Conservation (phyloP, 352 stramenopile species). For the Phytophthora pistaciae region DNA sequence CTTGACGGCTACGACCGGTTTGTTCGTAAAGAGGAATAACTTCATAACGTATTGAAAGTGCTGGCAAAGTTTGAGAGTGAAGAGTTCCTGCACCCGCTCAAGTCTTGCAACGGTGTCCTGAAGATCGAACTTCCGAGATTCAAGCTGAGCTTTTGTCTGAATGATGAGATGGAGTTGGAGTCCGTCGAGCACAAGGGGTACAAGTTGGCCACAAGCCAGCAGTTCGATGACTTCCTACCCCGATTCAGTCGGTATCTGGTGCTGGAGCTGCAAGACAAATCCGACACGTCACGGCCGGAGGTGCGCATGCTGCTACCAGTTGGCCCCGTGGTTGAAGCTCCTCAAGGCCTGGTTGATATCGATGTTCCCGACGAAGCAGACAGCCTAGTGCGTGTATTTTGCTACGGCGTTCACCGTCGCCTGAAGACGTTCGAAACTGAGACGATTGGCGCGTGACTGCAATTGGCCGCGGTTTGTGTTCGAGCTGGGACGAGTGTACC, state of each 20-base stretch:
- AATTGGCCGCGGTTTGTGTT: conserved; percentile 50
- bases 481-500: conserved; percentile 37
- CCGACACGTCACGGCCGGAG: conserved; percentile 26
- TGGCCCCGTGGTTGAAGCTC: conserved; percentile 30
- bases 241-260: conserved; percentile 53
- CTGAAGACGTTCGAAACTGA: conserved; percentile 42
- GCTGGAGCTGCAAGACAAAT: conserved; percentile 19
- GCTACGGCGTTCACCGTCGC: conserved; percentile 45
- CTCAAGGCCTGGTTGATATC: conserved; percentile 34
- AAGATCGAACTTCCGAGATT: conserved; percentile 59
- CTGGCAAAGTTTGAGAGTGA: conserved; percentile 56
- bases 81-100: conserved; percentile 45
- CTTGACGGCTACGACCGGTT: conserved; percentile 35
- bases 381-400: conserved; percentile 25
- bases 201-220: conserved; percentile 40
- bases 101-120: conserved; percentile 14
- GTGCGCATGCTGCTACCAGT: conserved; percentile 46
- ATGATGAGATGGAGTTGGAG: conserved; percentile 23
- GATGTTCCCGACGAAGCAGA: conserved; percentile 5
- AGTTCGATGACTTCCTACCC: conserved; percentile 49
- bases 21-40: conserved; percentile 16
- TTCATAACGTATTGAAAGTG: conserved; percentile 14
- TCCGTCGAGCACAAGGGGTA: conserved; percentile 57
- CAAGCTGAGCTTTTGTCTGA: conserved; percentile 44
- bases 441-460: conserved; percentile 46